Base-by-base conservation (phyloP, 108 stramenopile genomes). In the Cyclostephanos tholiformis region DNA sequence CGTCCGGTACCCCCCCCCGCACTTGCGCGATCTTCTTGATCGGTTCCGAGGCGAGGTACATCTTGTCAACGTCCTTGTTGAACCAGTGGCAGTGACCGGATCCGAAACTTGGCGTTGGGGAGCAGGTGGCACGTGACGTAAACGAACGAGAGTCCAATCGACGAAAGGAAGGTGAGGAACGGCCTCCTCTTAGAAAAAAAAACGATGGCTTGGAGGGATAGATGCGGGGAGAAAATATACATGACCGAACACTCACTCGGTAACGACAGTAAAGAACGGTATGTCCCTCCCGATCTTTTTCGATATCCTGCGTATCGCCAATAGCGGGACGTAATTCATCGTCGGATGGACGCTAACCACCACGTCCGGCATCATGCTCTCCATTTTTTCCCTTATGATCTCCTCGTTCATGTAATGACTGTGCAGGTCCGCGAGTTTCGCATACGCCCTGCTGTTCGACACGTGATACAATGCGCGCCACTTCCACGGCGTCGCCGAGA, bases 61-160 rank as follows among this genome's bases (percentile, higher is more conserved):
- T 87, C 57, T 85, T 85, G 61, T 97, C 95, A 13, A 88, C 88
- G 50, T 91, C 74, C 69, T 78, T 83, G 76, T 88, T 82, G 72
- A 98, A 98, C 98, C 98, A 98, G 20, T 89, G 95, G 29, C 89
- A 82, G 76, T 98, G 98, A 25, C 89, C 97, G 8, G 89, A 87
- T 48, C 91, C 98, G 29, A 98, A 87, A 80, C 76, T 77, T 29
- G n/a, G 22, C 25, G 20, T 2, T 8, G 19, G 0, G 27, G 12
- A 1, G 52, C 6, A 9, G 9, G 41, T 1, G 7, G 9, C 83
- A 82, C 13, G 83, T 87, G 17, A 85, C 82, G 0, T 88, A 77
- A 7, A 85, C 84, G 49, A 82, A 86, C 43, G 79, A 50, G n/a
- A n/a, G n/a, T n/a, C n/a, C n/a, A n/a, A n/a, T n/a, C n/a, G n/a